These are phyloP conservation scores for Hypoxylon sp. DNA, from an alignment of 2,329 filamentous ascomycete species.

Conservation along the genomic window DNA sequence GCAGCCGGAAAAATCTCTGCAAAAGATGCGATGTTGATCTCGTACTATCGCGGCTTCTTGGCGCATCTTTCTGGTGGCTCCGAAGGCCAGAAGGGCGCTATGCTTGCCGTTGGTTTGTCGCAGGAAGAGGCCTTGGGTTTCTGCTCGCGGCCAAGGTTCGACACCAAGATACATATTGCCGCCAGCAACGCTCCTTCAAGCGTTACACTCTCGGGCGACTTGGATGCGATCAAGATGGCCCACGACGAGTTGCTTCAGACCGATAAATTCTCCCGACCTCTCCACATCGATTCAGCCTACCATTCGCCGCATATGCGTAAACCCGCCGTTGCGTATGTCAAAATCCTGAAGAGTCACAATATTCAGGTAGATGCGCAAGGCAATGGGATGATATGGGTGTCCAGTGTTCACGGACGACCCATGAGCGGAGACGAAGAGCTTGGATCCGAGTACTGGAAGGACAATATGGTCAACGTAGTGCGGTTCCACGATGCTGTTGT, in stretches of 20 bases:
- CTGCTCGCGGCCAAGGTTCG: conserved; percentile 39
- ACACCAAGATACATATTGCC: conserved; percentile 44
- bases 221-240: conserved; percentile 41
- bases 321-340: conserved; percentile 52
- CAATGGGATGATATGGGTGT: conserved; percentile 54
- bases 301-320: conserved; percentile 62
- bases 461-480: conserved; percentile 57
- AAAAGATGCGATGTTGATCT: conserved; percentile 48
- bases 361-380: conserved; percentile 44
- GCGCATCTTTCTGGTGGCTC: conserved; percentile 42
- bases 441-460: conserved; percentile 53
- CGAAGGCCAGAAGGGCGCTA: conserved; percentile 45
- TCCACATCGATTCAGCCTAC: conserved; percentile 61
- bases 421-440: conserved; percentile 39
- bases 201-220: conserved; percentile 49
- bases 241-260: conserved; percentile 33
- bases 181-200: conserved; percentile 47
- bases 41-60: conserved; percentile 49
- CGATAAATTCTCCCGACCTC: conserved; percentile 51
- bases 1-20: conserved; percentile 47
- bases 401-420: conserved; percentile 53
- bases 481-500: conserved; percentile 54
- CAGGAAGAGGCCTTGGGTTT: conserved; percentile 45
- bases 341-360: conserved; percentile 46
- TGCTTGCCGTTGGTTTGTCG: conserved; percentile 47